Conservation (phyloP, 192 early-diverging fungal species). For the Coemansia asiatica region DNA sequence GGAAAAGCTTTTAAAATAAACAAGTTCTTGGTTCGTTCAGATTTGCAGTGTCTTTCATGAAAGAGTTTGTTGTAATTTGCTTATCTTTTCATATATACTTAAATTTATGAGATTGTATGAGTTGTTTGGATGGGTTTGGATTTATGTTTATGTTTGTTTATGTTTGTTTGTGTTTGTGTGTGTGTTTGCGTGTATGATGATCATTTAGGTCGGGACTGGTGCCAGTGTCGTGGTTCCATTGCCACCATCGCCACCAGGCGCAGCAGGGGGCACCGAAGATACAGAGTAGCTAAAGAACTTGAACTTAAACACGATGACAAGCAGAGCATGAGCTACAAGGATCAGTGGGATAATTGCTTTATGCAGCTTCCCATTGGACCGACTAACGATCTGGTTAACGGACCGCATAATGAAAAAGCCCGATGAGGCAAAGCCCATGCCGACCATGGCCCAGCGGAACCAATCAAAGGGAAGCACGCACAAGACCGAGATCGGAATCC, state of each 20-base stretch:
- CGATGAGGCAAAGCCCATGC: slow-evolving; percentile 71
- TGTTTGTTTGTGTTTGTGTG: too few species aligned
- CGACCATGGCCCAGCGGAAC: slow-evolving; percentile 80
- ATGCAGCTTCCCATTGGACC: slow-evolving; percentile 68
- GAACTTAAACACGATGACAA: slow-evolving; percentile 80
- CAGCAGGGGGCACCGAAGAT: slow-evolving; percentile 11
- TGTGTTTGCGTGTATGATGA: neutral
- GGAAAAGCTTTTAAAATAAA: neutral
- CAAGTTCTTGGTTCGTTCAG: too few species aligned
- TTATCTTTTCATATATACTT: too few species aligned
- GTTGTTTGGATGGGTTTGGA: too few species aligned
- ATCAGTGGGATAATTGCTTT: slow-evolving; percentile 70
- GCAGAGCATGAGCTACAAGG: slow-evolving; percentile 63
- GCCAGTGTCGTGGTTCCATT: slow-evolving; percentile 7
- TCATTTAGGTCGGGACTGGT: slow-evolving; percentile 11
- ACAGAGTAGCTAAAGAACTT: slow-evolving; percentile 76
- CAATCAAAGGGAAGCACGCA: slow-evolving; percentile 81
- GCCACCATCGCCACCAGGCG: neutral
- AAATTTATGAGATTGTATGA: too few species aligned
- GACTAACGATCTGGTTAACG: slow-evolving; percentile 60
- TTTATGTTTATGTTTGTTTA: too few species aligned
- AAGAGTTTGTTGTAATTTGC: too few species aligned
- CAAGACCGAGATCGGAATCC: slow-evolving; percentile 84
- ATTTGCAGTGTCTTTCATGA: too few species aligned
- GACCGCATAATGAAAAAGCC: slow-evolving; percentile 59